Percentiles rank a stretch among this genome's conserved stretches.
These are phyloP conservation scores for Dipteronia sinensis DNA, from an alignment of 345 rosid genomes.

Conservation along the genomic window DNA sequence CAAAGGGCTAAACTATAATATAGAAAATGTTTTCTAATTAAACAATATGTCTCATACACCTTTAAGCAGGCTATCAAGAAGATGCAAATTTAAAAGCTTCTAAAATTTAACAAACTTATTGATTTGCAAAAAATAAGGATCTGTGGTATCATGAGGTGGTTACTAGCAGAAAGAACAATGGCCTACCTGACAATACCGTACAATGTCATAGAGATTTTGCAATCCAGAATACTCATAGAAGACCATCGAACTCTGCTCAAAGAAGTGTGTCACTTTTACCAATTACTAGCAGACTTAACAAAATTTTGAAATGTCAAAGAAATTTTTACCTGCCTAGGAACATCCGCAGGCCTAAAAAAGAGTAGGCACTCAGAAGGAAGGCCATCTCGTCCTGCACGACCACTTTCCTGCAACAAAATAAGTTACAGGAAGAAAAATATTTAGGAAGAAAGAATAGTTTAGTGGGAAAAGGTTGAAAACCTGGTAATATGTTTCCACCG, in stretches of 20 bases:
- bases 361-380: conserved; percentile 90
- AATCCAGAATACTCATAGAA: conserved; percentile 93
- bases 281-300: conserved; percentile 5
- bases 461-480: conserved; percentile 36
- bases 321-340: conserved; percentile 80
- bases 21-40: neutral
- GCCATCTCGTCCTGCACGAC: conserved; percentile 98
- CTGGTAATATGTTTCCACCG: conserved; percentile 99
- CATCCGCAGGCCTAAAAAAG: conserved; percentile 84
- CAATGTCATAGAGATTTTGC: conserved; percentile 91
- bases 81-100: neutral
- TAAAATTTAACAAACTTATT: neutral
- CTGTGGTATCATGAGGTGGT: neutral
- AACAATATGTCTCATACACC: neutral
- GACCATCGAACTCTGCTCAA: conserved; percentile 91
- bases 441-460: conserved; percentile 3
- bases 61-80: neutral
- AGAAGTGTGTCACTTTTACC: conserved; percentile 19
- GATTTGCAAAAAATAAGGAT: neutral
- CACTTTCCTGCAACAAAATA: conserved; percentile 75
- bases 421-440: conserved; percentile 20
- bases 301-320: neutral
- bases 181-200: conserved; percentile 86
- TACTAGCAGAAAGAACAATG: neutral
- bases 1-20: conserved; percentile 4